Conservation (phyloP, 768 basidiomycete species). For the Tephrocybe sp. region DNA sequence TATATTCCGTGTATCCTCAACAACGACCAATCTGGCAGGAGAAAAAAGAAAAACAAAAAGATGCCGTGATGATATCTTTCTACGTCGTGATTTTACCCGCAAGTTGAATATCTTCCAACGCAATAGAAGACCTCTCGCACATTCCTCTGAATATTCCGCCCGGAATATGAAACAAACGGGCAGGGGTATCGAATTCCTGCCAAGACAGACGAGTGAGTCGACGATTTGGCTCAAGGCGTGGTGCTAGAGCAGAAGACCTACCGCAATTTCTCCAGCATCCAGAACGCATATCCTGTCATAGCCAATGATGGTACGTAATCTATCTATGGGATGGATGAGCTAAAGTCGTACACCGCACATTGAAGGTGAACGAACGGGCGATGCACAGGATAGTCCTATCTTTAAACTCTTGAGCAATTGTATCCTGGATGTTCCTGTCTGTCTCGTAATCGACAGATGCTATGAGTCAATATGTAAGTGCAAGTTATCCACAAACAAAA, state of each 20-base stretch:
- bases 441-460: slow-evolving; percentile 91
- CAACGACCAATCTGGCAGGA: too few species aligned
- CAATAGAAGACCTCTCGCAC: slow-evolving; percentile 82
- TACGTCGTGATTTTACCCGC: slow-evolving; percentile 28
- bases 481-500: background rate
- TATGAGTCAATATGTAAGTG: slow-evolving; percentile 17
- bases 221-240: background rate
- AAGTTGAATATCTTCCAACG: slow-evolving; percentile 61
- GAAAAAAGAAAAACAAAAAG: too few species aligned
- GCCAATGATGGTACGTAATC: slow-evolving; percentile 80
- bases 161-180: slow-evolving; percentile 51
- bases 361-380: slow-evolving; percentile 56
- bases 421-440: slow-evolving; percentile 87
- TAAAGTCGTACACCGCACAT: background rate
- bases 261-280: slow-evolving; percentile 73
- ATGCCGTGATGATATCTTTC: too few species aligned
- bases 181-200: slow-evolving; percentile 81
- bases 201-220: background rate
- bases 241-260: slow-evolving; percentile 28
- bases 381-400: slow-evolving; percentile 87
- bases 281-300: slow-evolving; percentile 91
- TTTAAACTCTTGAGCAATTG: slow-evolving; percentile 79
- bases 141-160: slow-evolving; percentile 80
- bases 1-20: too few species aligned
- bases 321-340: slow-evolving; percentile 43